Percentiles rank a stretch among this genome's conserved stretches.
phyloP scores from a whole-genome alignment of 108 stramenopile species.

The Cyclostephanos tholiformis region DNA sequence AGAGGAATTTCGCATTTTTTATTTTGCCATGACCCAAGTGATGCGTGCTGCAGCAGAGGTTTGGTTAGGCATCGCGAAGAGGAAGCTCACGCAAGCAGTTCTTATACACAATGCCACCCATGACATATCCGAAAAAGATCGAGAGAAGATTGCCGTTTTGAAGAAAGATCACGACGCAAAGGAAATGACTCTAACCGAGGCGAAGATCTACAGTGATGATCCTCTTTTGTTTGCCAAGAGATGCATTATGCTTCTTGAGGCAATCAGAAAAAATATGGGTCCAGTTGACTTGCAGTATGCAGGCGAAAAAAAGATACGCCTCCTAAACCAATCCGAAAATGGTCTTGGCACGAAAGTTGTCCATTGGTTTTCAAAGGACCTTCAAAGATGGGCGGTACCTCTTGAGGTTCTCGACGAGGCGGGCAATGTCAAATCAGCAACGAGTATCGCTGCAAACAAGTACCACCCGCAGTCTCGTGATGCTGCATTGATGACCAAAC shows the following conservation, averaged over 20 bases:
- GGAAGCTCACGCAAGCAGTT: slow-evolving; percentile 33
- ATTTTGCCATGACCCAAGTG: slow-evolving; percentile 41
- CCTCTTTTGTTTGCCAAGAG: slow-evolving; percentile 60
- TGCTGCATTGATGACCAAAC: slow-evolving; percentile 67
- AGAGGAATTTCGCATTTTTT: slow-evolving; percentile 42
- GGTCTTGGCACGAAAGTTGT: slow-evolving; percentile 72
- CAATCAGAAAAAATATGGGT: slow-evolving; percentile 53
- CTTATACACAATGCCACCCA: background rate
- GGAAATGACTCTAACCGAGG: slow-evolving; percentile 28
- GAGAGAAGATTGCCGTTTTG: slow-evolving; percentile 32
- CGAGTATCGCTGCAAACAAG: slow-evolving; percentile 53
- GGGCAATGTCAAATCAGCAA: slow-evolving; percentile 53
- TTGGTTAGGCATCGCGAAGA: slow-evolving; percentile 41
- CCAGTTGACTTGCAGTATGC: slow-evolving; percentile 45
- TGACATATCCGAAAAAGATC: slow-evolving; percentile 21
- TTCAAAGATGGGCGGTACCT: slow-evolving; percentile 32
- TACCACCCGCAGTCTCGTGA: slow-evolving; percentile 51
- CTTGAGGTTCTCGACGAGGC: slow-evolving; percentile 57
- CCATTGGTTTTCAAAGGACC: slow-evolving; percentile 67
- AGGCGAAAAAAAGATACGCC: slow-evolving; percentile 48
- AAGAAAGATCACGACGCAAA: slow-evolving; percentile 40
- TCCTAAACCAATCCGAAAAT: slow-evolving; percentile 57
- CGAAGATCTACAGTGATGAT: slow-evolving; percentile 26
- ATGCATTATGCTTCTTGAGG: slow-evolving; percentile 52
- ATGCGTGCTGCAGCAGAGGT: slow-evolving; percentile 47